Conservation (phyloP, 305 asterid genomes). For the Solanum hybrid region DNA sequence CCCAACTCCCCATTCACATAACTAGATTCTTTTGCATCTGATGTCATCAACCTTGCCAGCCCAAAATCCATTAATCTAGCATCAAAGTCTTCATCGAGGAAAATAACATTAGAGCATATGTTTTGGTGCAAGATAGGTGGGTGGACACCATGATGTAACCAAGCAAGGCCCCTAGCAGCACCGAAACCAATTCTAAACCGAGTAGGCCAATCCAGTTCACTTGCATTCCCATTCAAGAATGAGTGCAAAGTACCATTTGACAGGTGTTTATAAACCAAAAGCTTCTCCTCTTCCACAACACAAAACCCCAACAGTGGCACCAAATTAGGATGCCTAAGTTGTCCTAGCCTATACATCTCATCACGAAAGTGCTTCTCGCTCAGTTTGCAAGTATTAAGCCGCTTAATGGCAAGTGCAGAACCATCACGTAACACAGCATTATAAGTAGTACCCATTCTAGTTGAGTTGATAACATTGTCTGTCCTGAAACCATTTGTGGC, state of each 20-base stretch:
- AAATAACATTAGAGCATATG: slow-evolving; percentile 58
- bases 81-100: slow-evolving; percentile 89
- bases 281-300: slow-evolving; percentile 80
- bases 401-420: slow-evolving; percentile 66
- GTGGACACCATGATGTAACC: slow-evolving; percentile 92
- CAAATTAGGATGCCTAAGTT: slow-evolving; percentile 87
- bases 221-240: slow-evolving; percentile 31
- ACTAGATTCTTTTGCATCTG: slow-evolving; percentile 50
- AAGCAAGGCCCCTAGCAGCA: slow-evolving; percentile 81
- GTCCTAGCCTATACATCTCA: slow-evolving; percentile 88
- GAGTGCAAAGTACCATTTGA: slow-evolving; percentile 73
- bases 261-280: slow-evolving; percentile 73
- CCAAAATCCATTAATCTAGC: slow-evolving; percentile 88
- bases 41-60: slow-evolving; percentile 49
- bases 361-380: slow-evolving; percentile 69
- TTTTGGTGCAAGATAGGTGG: slow-evolving; percentile 83
- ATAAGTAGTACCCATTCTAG: slow-evolving; percentile 70
- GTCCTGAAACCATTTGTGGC: slow-evolving; percentile 60
- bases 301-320: slow-evolving; percentile 87
- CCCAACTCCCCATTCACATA: slow-evolving; percentile 58
- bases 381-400: slow-evolving; percentile 50
- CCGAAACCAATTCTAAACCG: slow-evolving; percentile 80
- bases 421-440: slow-evolving; percentile 72
- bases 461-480: slow-evolving; percentile 43
- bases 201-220: slow-evolving; percentile 65